Evolutionary conservation across 1,139 yeast species (phyloP).

Genomic region (Pichia sp.): DNA sequence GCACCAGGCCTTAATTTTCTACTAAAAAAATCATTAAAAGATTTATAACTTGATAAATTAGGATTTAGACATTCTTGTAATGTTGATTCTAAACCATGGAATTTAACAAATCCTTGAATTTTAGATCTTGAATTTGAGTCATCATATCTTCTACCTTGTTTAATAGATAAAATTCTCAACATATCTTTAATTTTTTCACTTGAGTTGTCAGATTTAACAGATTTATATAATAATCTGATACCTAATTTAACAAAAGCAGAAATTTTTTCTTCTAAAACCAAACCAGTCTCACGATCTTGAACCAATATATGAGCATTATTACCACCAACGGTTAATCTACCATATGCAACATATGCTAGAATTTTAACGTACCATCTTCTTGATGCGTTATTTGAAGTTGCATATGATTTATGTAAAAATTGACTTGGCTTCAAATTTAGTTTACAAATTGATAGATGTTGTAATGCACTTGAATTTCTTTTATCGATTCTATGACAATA

Average conservation of each 20-base stretch:
- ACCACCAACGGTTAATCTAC: conserved; percentile 79
- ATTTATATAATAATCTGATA: conserved; percentile 74
- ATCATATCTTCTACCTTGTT: conserved; percentile 84
- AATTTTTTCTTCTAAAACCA: conserved; percentile 87
- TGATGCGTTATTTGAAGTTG: conserved; percentile 76
- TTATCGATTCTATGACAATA: conserved; percentile 13
- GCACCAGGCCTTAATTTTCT: conserved; percentile 68
- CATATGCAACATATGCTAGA: conserved; percentile 78
- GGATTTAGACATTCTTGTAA: conserved; percentile 58
- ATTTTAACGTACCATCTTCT: conserved; percentile 85
- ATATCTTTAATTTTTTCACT: conserved; percentile 39
- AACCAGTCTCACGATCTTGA: conserved; percentile 85
- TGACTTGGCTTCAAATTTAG: conserved; percentile 36
- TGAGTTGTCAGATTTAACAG: conserved; percentile 52
- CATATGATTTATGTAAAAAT: conserved; percentile 61
- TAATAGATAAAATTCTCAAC: conserved; percentile 59
- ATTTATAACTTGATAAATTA: conserved; percentile 45
- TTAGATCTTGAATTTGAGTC: conserved; percentile 56
- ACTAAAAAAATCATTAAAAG: conserved; percentile 87
- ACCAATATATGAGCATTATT: conserved; percentile 92
- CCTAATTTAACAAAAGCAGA: conserved; percentile 84
- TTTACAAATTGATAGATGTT: conserved; percentile 85
- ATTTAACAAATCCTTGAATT: conserved; percentile 72
- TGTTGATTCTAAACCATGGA: conserved; percentile 57
- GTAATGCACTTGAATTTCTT: conserved; percentile 50